Base-by-base conservation (phyloP, 2,329 filamentous ascomycete species). In the Fusarium sterilihyphosum region DNA sequence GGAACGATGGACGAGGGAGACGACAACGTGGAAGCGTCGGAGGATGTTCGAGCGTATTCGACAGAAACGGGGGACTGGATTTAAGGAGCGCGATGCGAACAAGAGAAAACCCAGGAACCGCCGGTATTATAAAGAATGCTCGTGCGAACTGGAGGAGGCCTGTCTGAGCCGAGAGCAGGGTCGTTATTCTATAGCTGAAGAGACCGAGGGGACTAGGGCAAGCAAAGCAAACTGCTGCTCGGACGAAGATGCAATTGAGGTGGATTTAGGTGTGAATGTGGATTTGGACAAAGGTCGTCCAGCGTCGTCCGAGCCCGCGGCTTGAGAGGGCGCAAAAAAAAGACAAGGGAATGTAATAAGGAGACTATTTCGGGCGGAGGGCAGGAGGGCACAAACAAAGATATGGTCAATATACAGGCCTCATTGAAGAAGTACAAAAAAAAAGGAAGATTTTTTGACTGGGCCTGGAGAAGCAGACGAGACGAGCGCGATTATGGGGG, bases 381-480 rank as follows among this genome's bases (percentile, higher is more conserved):
- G 60, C 61, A 63, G 59, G 67, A 65, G 73, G 70, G 54, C 75
- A 78, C 77, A 80, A 80, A 79, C 76, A 75, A 80, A 81, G 74
- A 73, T 78, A 77, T 70, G 73, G 78, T 82, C 79, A 82, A 82
- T 81, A 81, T 81, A 83, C 80, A 82, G 77, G 81, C 80, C 80
- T 79, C 81, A 82, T 81, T 71, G 73, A 75, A 74, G 65, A 75
- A 76, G 67, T 73, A 72, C 70, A 73, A 70, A 73, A 69, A 65
- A 70, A 70, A 37, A 37, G 60, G 65, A 71, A 71, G 61, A 63
- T 70, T 75, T 76, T 76, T 76, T 72, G 74, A 71, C 67, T 66
- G 71, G 74, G 76, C 74, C 78, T 77, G 73, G 79, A 77, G 77
- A 76, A 78, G 75, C 61, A 77, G 71, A 78, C 72, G 67, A 75